Evolutionary conservation across 2,329 filamentous ascomycete genomes (phyloP).

Genomic region (Fusarium mangiferae): DNA sequence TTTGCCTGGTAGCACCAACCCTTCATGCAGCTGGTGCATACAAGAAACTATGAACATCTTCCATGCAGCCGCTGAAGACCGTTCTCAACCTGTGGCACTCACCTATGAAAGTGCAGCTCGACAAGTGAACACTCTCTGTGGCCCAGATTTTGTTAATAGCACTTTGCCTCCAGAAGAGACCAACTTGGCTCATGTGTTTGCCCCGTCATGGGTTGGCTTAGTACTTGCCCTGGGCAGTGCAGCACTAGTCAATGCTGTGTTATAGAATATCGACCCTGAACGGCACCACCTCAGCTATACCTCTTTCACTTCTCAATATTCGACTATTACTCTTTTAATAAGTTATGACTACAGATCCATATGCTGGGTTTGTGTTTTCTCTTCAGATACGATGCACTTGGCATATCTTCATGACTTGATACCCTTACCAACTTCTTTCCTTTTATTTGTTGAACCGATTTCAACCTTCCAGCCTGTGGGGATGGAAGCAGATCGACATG

Average conservation of each 20-base stretch:
- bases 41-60: constrained; percentile 85
- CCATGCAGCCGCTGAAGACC: constrained; percentile 73
- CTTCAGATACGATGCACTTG: constrained; percentile 33
- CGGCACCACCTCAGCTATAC: neutral
- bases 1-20: constrained; percentile 73
- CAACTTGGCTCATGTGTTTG: constrained; percentile 17
- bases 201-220: constrained; percentile 34
- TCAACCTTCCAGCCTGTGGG: neutral
- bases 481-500: constrained; percentile 10
- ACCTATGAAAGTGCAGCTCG: constrained; percentile 79
- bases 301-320: neutral
- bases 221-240: constrained; percentile 26
- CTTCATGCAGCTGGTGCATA: constrained; percentile 80
- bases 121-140: constrained; percentile 76
- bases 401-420: constrained; percentile 43
- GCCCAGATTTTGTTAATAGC: constrained; percentile 66
- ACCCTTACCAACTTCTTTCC: constrained; percentile 31
- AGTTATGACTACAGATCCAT: constrained; percentile 21
- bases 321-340: constrained; percentile 29
- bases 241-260: constrained; percentile 28
- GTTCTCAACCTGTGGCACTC: constrained; percentile 70
- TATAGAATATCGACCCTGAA: constrained; percentile 23
- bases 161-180: constrained; percentile 56
- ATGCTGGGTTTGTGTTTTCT: constrained; percentile 9
- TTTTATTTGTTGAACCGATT: constrained; percentile 3